Evolutionary conservation across 2,329 filamentous ascomycete species (phyloP).

Genomic region (Passalora sequoiae): DNA sequence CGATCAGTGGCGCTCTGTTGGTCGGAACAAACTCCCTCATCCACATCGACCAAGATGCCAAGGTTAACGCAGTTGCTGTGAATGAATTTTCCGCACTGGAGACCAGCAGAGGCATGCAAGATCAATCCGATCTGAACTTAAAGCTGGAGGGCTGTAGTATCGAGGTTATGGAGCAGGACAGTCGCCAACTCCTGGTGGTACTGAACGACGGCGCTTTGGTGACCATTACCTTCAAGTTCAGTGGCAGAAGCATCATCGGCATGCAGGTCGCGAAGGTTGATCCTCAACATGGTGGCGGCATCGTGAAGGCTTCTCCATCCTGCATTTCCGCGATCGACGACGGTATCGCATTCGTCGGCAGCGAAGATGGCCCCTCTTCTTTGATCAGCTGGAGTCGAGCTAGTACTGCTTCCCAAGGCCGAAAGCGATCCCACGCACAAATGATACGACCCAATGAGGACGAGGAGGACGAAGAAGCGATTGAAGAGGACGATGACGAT

Average conservation of each 20-base stretch:
- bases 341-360: constrained; percentile 75
- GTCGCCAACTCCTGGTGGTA: constrained; percentile 78
- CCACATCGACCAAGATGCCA: constrained; percentile 92
- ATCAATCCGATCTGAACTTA: constrained; percentile 76
- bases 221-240: constrained; percentile 75
- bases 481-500: constrained; percentile 56
- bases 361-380: constrained; percentile 73
- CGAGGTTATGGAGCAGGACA: constrained; percentile 69
- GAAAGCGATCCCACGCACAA: constrained; percentile 60
- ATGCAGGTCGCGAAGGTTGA: constrained; percentile 66
- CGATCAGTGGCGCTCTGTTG: constrained; percentile 82
- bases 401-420: constrained; percentile 52
- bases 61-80: constrained; percentile 84
- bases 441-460: constrained; percentile 48
- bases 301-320: constrained; percentile 60
- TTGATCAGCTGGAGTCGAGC: constrained; percentile 75
- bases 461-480: constrained; percentile 52
- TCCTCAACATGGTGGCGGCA: constrained; percentile 56
- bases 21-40: constrained; percentile 86
- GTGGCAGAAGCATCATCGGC: constrained; percentile 86
- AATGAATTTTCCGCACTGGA: constrained; percentile 81
- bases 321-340: constrained; percentile 65
- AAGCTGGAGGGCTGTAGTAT: constrained; percentile 76
- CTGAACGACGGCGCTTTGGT: constrained; percentile 69
- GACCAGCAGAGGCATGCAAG: constrained; percentile 77